Evolutionary conservation across 768 basidiomycete species (phyloP).

Genomic region (Termitomyces eurrhizus): DNA sequence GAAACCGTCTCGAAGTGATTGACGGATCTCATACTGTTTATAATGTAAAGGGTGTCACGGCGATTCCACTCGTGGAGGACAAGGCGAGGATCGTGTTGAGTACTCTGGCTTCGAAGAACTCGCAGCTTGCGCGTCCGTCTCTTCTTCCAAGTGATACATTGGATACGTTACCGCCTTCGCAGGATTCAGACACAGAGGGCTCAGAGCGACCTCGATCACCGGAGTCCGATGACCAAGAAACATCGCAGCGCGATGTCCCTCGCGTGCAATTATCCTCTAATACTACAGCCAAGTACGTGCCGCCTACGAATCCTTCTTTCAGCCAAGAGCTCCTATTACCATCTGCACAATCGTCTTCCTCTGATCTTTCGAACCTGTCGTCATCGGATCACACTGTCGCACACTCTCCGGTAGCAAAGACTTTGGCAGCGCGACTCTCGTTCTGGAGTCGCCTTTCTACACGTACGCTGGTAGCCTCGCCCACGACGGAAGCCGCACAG

Average conservation of each 20-base stretch:
- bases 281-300: slow-evolving; percentile 42
- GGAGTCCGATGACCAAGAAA: slow-evolving; percentile 15
- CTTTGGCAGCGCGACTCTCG: slow-evolving; percentile 61
- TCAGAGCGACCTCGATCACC: slow-evolving; percentile 8
- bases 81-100: slow-evolving; percentile 53
- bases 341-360: slow-evolving; percentile 39
- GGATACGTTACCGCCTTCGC: slow-evolving; percentile 15
- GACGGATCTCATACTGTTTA: slow-evolving; percentile 61
- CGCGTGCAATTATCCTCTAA: slow-evolving; percentile 54
- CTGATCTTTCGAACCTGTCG: slow-evolving; percentile 52
- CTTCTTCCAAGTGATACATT: slow-evolving; percentile 29
- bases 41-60: slow-evolving; percentile 60
- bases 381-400: slow-evolving; percentile 44
- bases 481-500: slow-evolving; percentile 11
- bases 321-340: slow-evolving; percentile 23
- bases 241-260: slow-evolving; percentile 16
- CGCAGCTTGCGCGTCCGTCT: slow-evolving; percentile 41
- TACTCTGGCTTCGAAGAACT: slow-evolving; percentile 48
- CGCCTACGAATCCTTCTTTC: slow-evolving; percentile 28
- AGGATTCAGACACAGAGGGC: slow-evolving; percentile 11
- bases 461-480: slow-evolving; percentile 24
- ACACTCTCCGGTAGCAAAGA: slow-evolving; percentile 55
- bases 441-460: slow-evolving; percentile 70
- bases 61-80: slow-evolving; percentile 68
- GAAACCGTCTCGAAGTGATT: slow-evolving; percentile 46